Evolutionary conservation across 1,139 yeast genomes (phyloP), one percentile per base, ranked within the genome.

Genomic region (Suhomyces kunorum): DNA sequence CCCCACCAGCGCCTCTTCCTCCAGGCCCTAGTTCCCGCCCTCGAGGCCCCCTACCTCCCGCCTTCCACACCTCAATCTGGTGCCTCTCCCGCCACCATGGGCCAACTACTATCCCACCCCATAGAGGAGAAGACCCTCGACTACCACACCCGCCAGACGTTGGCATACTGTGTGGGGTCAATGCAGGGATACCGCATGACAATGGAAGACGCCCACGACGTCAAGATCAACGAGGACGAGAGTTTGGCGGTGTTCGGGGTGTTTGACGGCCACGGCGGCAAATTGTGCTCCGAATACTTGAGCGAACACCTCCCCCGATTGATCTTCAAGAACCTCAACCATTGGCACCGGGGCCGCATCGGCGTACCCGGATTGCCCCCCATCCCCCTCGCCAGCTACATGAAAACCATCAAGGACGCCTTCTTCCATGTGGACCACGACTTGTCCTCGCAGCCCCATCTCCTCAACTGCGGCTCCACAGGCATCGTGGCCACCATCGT

Each of bases 251-350:
- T 84, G 7, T 83, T 81, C 58, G 88, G 83, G 0, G 86, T 85
- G 4, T 85, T 82, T 60, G 94, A 85, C 58, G 94, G 94, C 3
- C 94, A 85, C 57, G 94, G 94, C 2, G 90, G 90, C 14, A 69
- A 74, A 12, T 71, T 72, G 23, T 74, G 86, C 28, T 81, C 90
- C 1, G 72, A 71, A 31, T 77, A 66, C 49, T 64, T 84, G 4
- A 69, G 80, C 30, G 70, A 70, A n/a, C 61, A 60, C 19, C 63
- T 80, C 12, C 70, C 73, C 2, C 53, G 55, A 19, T 45, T 51
- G 16, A 58, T 76, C 9, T 59, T 71, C 44, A 54, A 55, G 19
- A 50, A 53, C 12, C 45, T 74, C 26, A 59, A 58, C 47, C 36
- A 39, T n/a, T 34, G 52, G 26, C 39, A 35, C 8, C 12, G 20